Evolutionary conservation across 345 rosid genomes (phyloP).

Genomic region (Limnanthes douglasii): DNA sequence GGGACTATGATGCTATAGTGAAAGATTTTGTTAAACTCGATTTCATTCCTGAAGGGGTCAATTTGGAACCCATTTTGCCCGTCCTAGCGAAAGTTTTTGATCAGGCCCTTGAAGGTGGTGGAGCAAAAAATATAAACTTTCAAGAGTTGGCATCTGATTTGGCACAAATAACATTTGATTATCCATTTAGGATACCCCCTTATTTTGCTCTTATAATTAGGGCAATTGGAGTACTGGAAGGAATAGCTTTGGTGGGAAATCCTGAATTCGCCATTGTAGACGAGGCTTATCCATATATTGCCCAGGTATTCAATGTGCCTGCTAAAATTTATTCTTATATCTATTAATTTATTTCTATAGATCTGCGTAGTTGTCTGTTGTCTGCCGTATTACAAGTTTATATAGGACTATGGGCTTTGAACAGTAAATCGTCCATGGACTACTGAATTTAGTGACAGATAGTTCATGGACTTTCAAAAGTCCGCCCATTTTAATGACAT

Average conservation of each 20-base stretch:
- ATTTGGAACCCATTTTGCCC: slow-evolving; percentile 87
- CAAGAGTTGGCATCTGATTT: slow-evolving; percentile 95
- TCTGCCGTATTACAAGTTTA: no score
- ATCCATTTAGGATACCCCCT: slow-evolving; percentile 96
- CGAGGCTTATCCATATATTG: slow-evolving; percentile 94
- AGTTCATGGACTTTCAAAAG: no score
- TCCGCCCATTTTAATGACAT: no score
- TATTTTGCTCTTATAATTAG: slow-evolving; percentile 93
- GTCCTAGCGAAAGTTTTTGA: slow-evolving; percentile 94
- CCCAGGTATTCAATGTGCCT: slow-evolving; percentile 47
- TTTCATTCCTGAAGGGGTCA: slow-evolving; percentile 91
- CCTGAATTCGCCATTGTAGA: slow-evolving; percentile 91
- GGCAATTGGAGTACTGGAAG: slow-evolving; percentile 95
- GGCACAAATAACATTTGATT: slow-evolving; percentile 94
- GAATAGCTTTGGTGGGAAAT: slow-evolving; percentile 91
- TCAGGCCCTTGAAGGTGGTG: slow-evolving; percentile 99
- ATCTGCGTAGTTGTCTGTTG: no score
- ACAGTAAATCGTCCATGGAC: no score
- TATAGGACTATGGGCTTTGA: no score
- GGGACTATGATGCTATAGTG: slow-evolving; percentile 80
- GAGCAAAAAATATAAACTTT: slow-evolving; percentile 81
- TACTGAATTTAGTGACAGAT: no score
- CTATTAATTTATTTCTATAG: no score
- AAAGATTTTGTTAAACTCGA: slow-evolving; percentile 91
- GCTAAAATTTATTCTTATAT: neutral